Conservation (phyloP, 106 monocot species). For the Dioscorea dumetorum region DNA sequence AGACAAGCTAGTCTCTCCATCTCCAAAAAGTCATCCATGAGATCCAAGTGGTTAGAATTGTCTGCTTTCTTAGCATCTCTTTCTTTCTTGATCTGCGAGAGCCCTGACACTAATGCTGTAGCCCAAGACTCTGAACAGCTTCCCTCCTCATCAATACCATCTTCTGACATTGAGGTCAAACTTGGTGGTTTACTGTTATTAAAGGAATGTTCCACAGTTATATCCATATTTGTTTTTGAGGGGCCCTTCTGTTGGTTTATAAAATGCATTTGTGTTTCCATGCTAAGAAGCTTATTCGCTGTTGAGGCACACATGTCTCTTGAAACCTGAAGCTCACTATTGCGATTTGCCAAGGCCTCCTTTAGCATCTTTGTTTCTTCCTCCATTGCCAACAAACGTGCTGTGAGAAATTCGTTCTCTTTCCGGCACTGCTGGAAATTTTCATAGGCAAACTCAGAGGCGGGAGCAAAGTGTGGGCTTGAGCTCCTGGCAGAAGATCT, state of each 20-base stretch:
- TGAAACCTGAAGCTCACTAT: slow-evolving; percentile 74
- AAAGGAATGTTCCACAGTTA: slow-evolving; percentile 32
- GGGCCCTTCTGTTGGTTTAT: slow-evolving; percentile 33
- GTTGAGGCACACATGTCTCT: slow-evolving; percentile 64
- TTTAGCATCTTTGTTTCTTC: slow-evolving; percentile 93
- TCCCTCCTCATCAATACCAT: slow-evolving; percentile 69
- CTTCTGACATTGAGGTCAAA: slow-evolving; percentile 74
- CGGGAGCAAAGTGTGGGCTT: slow-evolving; percentile 3
- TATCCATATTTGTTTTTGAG: slow-evolving; percentile 25
- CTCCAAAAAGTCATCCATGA: slow-evolving; percentile 59
- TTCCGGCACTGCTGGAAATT: slow-evolving; percentile 54
- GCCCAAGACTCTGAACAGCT: slow-evolving; percentile 72
- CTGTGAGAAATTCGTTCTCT: slow-evolving; percentile 85
- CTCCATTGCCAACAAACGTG: slow-evolving; percentile 61
- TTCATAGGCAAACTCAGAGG: slow-evolving; percentile 44
- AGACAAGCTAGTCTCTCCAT: slow-evolving; percentile 51
- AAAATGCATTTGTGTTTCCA: slow-evolving; percentile 45
- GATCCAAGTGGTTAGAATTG: slow-evolving; percentile 15
- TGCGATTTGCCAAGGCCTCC: slow-evolving; percentile 78
- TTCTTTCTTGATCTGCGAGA: slow-evolving; percentile 51
- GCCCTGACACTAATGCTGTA: slow-evolving; percentile 48
- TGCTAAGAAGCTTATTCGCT: slow-evolving; percentile 46
- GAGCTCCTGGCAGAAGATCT: slow-evolving; percentile 12
- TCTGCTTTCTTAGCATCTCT: not conserved
- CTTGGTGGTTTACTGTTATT: slow-evolving; percentile 69